A percentile compares a stretch with the other conserved stretches of the same genome.
These are phyloP conservation scores for Teunomyces atbi DNA, from an alignment of 805 yeast genomes.

Conservation along the genomic window DNA sequence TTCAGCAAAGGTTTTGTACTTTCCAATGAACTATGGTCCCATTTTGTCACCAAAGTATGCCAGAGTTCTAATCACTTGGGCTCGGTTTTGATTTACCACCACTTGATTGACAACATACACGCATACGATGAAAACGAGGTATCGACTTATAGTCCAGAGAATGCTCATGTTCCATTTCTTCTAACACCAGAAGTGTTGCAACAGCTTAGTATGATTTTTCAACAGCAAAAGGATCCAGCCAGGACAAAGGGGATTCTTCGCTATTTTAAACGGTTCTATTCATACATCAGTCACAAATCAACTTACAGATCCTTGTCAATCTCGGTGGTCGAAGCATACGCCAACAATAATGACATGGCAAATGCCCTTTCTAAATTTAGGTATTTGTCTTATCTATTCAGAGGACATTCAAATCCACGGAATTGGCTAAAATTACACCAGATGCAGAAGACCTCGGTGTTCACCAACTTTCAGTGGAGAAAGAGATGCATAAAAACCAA, in stretches of 20 bases:
- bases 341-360: constrained; percentile 18
- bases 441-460: constrained; percentile 12
- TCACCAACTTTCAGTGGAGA: constrained; percentile 22
- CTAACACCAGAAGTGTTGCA: constrained; percentile 25
- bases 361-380: constrained; percentile 24
- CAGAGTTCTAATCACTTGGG: constrained; percentile 26
- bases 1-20: constrained; percentile 16
- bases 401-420: constrained; percentile 20
- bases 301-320: constrained; percentile 28
- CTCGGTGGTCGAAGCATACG: constrained; percentile 30
- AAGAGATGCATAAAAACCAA: constrained; percentile 20
- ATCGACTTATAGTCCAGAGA: constrained; percentile 12
- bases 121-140: constrained; percentile 12
- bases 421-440: constrained; percentile 9
- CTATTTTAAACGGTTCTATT: constrained; percentile 40
- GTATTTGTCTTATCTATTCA: constrained; percentile 14
- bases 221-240: constrained; percentile 21
- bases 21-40: constrained; percentile 37
- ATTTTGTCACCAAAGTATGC: constrained; percentile 22
- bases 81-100: constrained; percentile 35
- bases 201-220: constrained; percentile 27
- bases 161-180: constrained; percentile 31
- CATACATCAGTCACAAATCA: constrained; percentile 27
- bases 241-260: constrained; percentile 28
- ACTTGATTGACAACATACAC: constrained; percentile 28